Percentiles rank a stretch among this genome's conserved stretches.
These are phyloP conservation scores for Cladosporium sp. DNA, from an alignment of 2,329 filamentous ascomycete species.

Conservation along the genomic window DNA sequence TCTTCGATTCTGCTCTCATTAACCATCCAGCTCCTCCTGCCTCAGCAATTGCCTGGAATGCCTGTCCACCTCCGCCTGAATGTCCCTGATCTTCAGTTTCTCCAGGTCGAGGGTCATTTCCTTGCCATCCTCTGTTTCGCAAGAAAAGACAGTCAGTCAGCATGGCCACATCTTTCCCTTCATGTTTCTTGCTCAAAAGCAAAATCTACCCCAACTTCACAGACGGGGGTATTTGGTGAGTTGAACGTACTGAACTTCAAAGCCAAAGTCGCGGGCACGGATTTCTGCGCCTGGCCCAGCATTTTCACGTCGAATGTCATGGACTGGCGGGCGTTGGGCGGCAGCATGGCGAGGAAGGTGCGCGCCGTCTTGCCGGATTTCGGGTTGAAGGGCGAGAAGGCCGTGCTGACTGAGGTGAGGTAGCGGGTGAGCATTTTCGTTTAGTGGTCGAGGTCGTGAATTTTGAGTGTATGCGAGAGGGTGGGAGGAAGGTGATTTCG, in stretches of 20 bases:
- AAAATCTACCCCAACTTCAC: no score
- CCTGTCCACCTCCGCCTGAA: conserved; percentile 84
- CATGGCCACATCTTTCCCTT: no score
- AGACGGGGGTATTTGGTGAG: no score
- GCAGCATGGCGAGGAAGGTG: conserved; percentile 80
- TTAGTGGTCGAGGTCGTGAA: no score
- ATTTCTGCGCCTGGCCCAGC: conserved; percentile 62
- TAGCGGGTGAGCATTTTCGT: conserved; percentile 82
- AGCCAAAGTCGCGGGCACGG: conserved; percentile 63
- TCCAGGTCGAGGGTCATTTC: conserved; percentile 78
- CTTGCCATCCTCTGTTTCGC: conserved; percentile 91
- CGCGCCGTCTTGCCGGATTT: conserved; percentile 73
- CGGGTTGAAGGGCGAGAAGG: conserved; percentile 87
- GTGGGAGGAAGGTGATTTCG: no score
- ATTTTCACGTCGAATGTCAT: conserved; percentile 77
- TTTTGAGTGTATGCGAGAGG: no score
- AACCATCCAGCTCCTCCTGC: conserved; percentile 69
- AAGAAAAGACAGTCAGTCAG: not conserved
- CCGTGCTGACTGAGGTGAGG: conserved; percentile 77
- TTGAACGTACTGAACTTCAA: conserved; percentile 78
- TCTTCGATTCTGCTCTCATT: not conserved
- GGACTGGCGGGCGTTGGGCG: conserved; percentile 67
- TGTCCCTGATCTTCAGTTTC: conserved; percentile 76
- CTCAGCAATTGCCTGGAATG: conserved; percentile 81
- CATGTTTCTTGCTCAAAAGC: no score